phyloP scores from a whole-genome alignment of 371 early-diverging fungal genomes.

The Apophysomyces ossiformis region DNA sequence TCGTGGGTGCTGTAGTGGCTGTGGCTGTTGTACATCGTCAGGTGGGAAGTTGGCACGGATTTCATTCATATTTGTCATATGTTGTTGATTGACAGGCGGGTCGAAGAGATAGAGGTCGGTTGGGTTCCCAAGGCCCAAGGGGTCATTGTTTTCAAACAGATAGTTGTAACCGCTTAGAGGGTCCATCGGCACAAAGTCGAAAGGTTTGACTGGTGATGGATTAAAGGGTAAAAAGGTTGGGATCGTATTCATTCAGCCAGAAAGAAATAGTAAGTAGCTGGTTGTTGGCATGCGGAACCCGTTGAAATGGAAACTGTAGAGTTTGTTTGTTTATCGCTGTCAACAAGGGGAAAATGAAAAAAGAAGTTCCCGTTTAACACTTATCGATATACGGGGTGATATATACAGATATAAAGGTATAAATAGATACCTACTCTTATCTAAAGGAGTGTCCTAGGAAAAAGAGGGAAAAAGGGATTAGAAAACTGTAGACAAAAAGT shows the following conservation, averaged over 20 bases:
- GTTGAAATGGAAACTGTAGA: conserved; percentile 1
- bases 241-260: conserved; percentile 6
- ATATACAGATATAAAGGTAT: neutral
- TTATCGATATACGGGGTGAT: neutral
- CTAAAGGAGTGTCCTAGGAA: neutral
- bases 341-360: neutral
- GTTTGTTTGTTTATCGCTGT: conserved; percentile 8
- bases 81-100: conserved; percentile 8
- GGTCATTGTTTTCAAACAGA: neutral
- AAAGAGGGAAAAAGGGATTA: neutral
- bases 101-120: neutral
- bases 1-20: neutral
- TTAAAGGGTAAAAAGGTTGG: neutral
- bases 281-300: neutral
- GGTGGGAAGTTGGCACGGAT: neutral
- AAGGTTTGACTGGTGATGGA: neutral
- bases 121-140: neutral
- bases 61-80: conserved; percentile 2
- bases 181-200: conserved; percentile 8
- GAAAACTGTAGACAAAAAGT: conserved; percentile 14
- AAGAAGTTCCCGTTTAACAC: neutral
- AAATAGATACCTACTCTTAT: neutral
- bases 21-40: neutral
- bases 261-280: neutral
- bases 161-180: neutral